Conservation (phyloP, 2,329 filamentous ascomycete species). For the Colletotrichum shisoi region DNA sequence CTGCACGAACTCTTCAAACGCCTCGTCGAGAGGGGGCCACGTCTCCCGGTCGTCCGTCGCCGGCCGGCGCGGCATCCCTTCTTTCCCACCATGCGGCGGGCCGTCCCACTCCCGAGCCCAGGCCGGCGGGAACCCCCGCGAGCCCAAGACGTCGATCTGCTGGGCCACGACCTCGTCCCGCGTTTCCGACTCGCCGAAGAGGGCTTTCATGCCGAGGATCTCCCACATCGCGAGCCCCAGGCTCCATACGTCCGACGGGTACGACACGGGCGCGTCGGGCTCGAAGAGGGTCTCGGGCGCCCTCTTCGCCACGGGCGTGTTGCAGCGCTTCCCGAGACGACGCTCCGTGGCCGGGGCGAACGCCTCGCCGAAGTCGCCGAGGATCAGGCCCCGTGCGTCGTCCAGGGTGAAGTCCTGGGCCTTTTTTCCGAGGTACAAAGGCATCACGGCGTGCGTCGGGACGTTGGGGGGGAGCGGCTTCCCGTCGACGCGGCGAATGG, state of each 20-base stretch:
- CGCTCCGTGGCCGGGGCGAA: constrained; percentile 42
- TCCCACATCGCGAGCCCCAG: neutral
- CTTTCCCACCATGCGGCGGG: neutral
- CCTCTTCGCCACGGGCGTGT: constrained; percentile 36
- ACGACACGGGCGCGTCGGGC: neutral
- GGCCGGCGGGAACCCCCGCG: neutral
- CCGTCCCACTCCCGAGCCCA: neutral
- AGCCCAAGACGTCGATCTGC: neutral
- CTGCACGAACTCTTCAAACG: neutral
- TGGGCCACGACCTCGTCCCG: neutral
- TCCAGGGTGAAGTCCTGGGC: constrained; percentile 40
- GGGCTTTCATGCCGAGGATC: neutral
- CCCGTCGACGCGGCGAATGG: neutral
- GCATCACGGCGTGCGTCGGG: neutral
- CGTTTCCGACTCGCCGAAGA: neutral
- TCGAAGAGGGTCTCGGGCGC: constrained; percentile 29
- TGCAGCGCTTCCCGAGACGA: constrained; percentile 42
- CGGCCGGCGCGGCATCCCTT: neutral
- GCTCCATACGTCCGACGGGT: neutral
- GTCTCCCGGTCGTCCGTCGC: neutral
- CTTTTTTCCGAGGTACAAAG: neutral
- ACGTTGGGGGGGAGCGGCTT: neutral
- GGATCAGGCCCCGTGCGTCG: constrained; percentile 44
- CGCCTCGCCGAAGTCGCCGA: constrained; percentile 49
- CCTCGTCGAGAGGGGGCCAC: neutral